A percentile compares a stretch with the other conserved stretches of the same genome.
phyloP scores from a whole-genome alignment of 179 eudicot species.

The Spergularia azorica region DNA sequence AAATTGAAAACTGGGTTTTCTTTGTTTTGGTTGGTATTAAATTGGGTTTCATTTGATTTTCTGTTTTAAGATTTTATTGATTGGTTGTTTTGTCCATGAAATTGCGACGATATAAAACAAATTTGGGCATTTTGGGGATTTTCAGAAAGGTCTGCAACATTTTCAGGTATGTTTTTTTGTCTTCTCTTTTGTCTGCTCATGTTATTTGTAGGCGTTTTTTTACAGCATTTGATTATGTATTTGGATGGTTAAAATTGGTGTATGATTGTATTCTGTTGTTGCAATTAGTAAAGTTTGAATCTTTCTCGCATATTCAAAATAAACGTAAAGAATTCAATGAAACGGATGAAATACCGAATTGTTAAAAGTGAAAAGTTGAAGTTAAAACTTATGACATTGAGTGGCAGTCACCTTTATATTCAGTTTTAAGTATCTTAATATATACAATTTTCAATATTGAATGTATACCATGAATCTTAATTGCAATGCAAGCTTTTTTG shows the following conservation, averaged over 20 bases:
- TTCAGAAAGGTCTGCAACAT: conserved; percentile 14
- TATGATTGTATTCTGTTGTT: too few species aligned
- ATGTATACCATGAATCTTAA: too few species aligned
- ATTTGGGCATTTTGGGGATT: conserved; percentile 4
- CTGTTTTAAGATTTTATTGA: conserved; percentile 1
- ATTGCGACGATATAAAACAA: neutral
- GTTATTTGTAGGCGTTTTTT: neutral
- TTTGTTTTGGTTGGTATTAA: neutral
- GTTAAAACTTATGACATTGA: neutral
- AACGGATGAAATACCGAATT: too few species aligned
- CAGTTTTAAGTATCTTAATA: too few species aligned
- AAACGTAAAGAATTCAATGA: too few species aligned
- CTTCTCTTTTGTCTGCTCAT: neutral
- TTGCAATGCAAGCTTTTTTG: neutral
- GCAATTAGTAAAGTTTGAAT: too few species aligned
- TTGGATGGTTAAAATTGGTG: neutral
- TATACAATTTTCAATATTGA: too few species aligned
- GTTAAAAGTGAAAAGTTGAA: neutral
- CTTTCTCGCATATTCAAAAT: too few species aligned
- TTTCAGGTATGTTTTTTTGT: conserved; percentile 17
- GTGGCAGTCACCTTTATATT: neutral
- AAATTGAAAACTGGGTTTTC: conserved; percentile 21
- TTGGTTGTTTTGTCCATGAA: neutral
- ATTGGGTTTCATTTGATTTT: conserved; percentile 14
- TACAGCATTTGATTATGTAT: neutral